Conservation (phyloP, 345 rosid species). For the Nephelium lappaceum region DNA sequence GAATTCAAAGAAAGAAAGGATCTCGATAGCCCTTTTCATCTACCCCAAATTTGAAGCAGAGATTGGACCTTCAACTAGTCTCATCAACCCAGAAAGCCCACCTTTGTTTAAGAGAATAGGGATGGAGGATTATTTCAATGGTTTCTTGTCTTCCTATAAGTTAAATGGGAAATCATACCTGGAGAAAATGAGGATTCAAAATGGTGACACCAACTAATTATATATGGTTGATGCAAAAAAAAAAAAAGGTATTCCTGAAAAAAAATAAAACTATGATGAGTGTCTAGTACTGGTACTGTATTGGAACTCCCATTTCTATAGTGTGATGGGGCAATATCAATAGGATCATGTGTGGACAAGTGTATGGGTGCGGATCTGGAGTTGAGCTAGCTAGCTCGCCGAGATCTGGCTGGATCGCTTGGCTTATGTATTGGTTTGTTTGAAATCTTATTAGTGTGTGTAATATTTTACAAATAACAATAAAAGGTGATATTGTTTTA, state of each 20-base stretch:
- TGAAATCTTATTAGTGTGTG: neutral
- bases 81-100: constrained; percentile 25
- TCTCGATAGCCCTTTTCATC: constrained; percentile 27
- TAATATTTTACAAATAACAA: neutral
- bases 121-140: constrained; percentile 26
- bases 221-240: neutral
- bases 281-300: too few relatives aligned
- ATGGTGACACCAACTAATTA: constrained; percentile 3
- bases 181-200: constrained; percentile 23
- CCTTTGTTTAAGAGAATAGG: constrained; percentile 19
- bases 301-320: too few relatives aligned
- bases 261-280: neutral
- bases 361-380: too few relatives aligned
- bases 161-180: constrained; percentile 25
- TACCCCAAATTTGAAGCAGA: constrained; percentile 31
- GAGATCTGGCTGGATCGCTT: neutral
- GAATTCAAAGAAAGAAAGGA: constrained; percentile 25
- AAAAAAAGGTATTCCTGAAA: too few relatives aligned
- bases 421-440: neutral
- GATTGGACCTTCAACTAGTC: constrained; percentile 28
- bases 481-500: neutral
- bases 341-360: too few relatives aligned
- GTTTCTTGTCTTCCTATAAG: constrained; percentile 24
- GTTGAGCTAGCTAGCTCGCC: too few relatives aligned
- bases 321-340: too few relatives aligned